Evolutionary conservation across 768 basidiomycete species (phyloP).

Genomic region (Collybia sp.): DNA sequence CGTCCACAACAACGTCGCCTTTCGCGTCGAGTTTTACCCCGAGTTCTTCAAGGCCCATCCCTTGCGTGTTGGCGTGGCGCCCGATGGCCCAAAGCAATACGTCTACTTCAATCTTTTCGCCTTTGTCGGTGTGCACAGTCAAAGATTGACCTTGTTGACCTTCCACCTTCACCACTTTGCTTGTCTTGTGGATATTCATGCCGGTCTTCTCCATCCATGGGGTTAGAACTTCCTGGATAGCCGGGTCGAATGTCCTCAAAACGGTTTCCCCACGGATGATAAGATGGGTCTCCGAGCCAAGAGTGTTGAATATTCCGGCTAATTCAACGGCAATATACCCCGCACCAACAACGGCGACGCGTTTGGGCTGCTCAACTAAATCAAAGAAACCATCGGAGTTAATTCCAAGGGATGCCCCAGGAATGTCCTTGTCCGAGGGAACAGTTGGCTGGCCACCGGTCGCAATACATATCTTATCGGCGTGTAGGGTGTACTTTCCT

Average conservation of each 20-base stretch:
- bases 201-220: conserved; percentile 94
- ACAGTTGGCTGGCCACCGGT: conserved; percentile 83
- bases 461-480: conserved; percentile 78
- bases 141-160: conserved; percentile 68
- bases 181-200: conserved; percentile 78
- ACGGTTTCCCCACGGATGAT: conserved; percentile 89
- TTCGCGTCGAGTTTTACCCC: conserved; percentile 73
- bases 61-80: conserved; percentile 72
- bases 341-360: conserved; percentile 92
- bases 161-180: conserved; percentile 72
- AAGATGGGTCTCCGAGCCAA: conserved; percentile 89
- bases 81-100: conserved; percentile 93
- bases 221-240: conserved; percentile 77
- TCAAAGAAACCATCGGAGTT: conserved; percentile 97
- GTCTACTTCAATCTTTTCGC: conserved; percentile 82
- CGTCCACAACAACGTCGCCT: conserved; percentile 87
- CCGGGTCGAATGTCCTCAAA: conserved; percentile 88
- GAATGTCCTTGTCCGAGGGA: conserved; percentile 75
- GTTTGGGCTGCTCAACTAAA: conserved; percentile 83
- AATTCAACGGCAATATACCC: conserved; percentile 99
- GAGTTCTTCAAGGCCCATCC: conserved; percentile 71
- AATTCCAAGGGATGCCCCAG: conserved; percentile 88
- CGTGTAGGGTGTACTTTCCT: conserved; percentile 63
- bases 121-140: conserved; percentile 71
- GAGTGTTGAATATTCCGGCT: conserved; percentile 87